phyloP scores from a whole-genome alignment of 305 asterid genomes.

The Salvia sclarea region DNA sequence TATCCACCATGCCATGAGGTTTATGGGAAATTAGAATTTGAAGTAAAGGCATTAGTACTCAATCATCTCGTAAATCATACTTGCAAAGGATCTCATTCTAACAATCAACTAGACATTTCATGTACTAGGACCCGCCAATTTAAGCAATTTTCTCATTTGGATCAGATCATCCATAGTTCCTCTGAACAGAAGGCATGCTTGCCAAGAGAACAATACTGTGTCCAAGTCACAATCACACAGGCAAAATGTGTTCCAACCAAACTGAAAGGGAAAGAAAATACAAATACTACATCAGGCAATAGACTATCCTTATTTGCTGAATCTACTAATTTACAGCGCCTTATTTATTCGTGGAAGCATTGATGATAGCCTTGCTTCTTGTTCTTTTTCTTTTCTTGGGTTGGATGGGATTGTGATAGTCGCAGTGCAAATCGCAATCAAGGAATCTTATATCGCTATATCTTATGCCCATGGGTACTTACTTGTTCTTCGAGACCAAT shows the following conservation, averaged over 20 bases:
- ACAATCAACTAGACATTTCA: conserved; percentile 16
- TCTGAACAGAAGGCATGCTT: conserved; percentile 1
- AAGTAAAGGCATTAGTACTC: conserved; percentile 7
- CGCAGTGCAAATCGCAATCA: conserved; percentile 3
- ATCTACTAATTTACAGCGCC: conserved; percentile 17
- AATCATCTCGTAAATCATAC: conserved; percentile 1
- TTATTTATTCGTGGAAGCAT: background rate
- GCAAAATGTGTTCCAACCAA: background rate
- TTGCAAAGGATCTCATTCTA: conserved; percentile 17
- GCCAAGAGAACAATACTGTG: conserved; percentile 12
- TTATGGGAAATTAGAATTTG: conserved; percentile 8
- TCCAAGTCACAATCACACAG: conserved; percentile 14
- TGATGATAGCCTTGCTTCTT: background rate
- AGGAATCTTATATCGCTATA: conserved; percentile 3
- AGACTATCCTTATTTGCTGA: conserved; percentile 2
- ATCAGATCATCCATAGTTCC: conserved; percentile 16
- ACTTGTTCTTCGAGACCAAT: conserved; percentile 96
- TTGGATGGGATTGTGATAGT: background rate
- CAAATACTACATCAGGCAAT: conserved; percentile 10
- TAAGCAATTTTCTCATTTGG: background rate
- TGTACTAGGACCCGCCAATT: conserved; percentile 6
- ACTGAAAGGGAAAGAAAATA: conserved; percentile 5
- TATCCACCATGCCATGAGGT: conserved; percentile 5
- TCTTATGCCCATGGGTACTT: conserved; percentile 31
- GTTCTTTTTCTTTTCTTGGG: background rate